These are phyloP conservation scores for Mycogone perniciosa DNA, from an alignment of 2,329 filamentous ascomycete species.

Conservation along the genomic window DNA sequence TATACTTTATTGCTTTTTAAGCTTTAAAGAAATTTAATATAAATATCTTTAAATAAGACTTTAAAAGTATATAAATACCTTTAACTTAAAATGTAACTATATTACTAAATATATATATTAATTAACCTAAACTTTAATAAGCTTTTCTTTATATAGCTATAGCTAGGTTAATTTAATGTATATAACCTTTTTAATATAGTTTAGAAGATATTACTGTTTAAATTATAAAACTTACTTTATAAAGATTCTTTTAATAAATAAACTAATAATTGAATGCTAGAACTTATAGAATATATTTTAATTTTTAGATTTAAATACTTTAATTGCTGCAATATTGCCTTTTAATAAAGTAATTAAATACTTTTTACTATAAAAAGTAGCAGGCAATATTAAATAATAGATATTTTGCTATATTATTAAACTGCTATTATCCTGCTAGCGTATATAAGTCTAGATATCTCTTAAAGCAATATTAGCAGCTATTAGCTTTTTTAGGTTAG, in stretches of 20 bases:
- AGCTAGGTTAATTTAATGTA: constrained; percentile 18
- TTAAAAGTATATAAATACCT: no score
- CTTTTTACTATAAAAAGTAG: constrained; percentile 6
- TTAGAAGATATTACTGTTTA: constrained; percentile 12
- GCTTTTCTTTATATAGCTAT: constrained; percentile 17
- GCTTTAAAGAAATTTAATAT: constrained; percentile 16
- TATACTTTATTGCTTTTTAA: constrained; percentile 15
- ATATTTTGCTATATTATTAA: neutral
- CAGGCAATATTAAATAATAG: constrained; percentile 4
- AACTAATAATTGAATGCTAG: constrained; percentile 17
- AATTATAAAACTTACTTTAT: constrained; percentile 14
- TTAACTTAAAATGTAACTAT: no score
- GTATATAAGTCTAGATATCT: neutral
- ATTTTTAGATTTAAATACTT: neutral
- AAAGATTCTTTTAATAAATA: constrained; percentile 12
- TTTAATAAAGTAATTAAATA: no score
- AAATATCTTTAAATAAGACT: constrained; percentile 13
- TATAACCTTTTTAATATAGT: constrained; percentile 14
- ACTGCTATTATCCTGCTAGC: neutral
- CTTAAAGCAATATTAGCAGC: neutral
- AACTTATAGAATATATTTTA: constrained; percentile 16
- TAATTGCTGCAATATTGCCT: neutral
- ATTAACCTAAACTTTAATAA: constrained; percentile 18
- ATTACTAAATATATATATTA: constrained; percentile 16
- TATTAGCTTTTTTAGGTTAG: neutral